A percentile compares a stretch with the other conserved stretches of the same genome.
Evolutionary conservation across 805 yeast genomes (phyloP).

Genomic region (Barnettozyma populi): DNA sequence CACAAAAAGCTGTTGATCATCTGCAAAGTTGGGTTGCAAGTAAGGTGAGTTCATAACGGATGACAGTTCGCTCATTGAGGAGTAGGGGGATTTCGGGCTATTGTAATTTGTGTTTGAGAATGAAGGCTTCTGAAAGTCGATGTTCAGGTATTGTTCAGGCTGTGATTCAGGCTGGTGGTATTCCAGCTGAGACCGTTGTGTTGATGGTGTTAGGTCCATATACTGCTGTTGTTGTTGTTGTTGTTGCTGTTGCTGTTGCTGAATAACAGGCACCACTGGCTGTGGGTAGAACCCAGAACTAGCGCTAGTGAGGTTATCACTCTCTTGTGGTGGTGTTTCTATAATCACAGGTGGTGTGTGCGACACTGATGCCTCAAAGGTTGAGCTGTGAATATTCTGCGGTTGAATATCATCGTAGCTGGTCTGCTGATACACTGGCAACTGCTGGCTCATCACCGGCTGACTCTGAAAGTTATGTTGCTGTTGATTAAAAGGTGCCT

Average conservation of each 20-base stretch:
- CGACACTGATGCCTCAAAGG: neutral
- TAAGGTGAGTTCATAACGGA: slow-evolving; percentile 24
- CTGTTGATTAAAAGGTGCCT: neutral
- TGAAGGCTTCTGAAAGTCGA: slow-evolving; percentile 13
- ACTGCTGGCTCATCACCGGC: neutral
- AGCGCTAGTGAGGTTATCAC: neutral
- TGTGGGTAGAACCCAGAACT: neutral
- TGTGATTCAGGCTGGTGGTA: neutral
- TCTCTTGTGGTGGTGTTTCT: slow-evolving; percentile 8
- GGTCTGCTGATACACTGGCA: neutral
- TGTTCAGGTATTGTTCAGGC: slow-evolving; percentile 9
- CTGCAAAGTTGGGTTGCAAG: slow-evolving; percentile 17
- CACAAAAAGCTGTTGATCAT: slow-evolving; percentile 7
- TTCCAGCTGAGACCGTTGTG: neutral
- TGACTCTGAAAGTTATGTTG: neutral
- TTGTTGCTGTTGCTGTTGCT: neutral
- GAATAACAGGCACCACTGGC: neutral
- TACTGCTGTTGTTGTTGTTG: neutral
- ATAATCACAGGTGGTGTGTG: slow-evolving; percentile 7
- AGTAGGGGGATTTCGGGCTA: slow-evolving; percentile 3
- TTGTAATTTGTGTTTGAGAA: slow-evolving; percentile 12
- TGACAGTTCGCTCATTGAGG: slow-evolving; percentile 21
- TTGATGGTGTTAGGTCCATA: neutral
- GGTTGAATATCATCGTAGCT: neutral
- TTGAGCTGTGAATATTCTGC: neutral